phyloP scores from a whole-genome alignment of 805 yeast genomes.

The Nakazawaea wickerhamii region DNA sequence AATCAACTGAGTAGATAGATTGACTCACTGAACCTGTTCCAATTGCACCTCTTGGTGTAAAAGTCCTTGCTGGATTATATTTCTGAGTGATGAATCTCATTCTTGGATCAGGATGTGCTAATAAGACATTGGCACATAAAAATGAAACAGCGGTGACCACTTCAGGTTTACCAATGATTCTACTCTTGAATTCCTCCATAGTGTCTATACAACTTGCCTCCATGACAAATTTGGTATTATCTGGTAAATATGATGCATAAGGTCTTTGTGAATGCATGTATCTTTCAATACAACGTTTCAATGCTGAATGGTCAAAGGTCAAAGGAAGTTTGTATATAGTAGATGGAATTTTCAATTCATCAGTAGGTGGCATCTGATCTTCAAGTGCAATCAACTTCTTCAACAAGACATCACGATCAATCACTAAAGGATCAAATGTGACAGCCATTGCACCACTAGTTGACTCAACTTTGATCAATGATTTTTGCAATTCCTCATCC shows the following conservation, averaged over 20 bases:
- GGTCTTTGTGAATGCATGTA: slow-evolving; percentile 26
- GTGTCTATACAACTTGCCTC: slow-evolving; percentile 22
- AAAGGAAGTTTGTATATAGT: slow-evolving; percentile 21
- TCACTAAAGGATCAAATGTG: slow-evolving; percentile 19
- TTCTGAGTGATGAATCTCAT: slow-evolving; percentile 23
- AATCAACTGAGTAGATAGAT: slow-evolving; percentile 24
- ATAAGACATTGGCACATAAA: slow-evolving; percentile 24
- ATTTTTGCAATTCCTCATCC: slow-evolving; percentile 10
- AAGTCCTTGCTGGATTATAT: slow-evolving; percentile 28
- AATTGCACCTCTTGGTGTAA: slow-evolving; percentile 26
- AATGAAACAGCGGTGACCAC: slow-evolving; percentile 26
- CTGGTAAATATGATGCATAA: slow-evolving; percentile 27
- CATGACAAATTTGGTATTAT: slow-evolving; percentile 23
- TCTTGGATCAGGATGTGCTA: slow-evolving; percentile 28
- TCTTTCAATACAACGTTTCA: slow-evolving; percentile 21
- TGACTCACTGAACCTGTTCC: slow-evolving; percentile 26
- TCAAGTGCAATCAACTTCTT: slow-evolving; percentile 19
- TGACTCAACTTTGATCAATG: slow-evolving; percentile 18
- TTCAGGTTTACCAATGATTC: slow-evolving; percentile 21
- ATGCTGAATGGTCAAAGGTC: slow-evolving; percentile 22
- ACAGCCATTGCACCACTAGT: slow-evolving; percentile 22
- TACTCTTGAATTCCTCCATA: slow-evolving; percentile 21
- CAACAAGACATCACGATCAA: slow-evolving; percentile 16
- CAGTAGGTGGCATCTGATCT: slow-evolving; percentile 21
- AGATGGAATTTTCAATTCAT: slow-evolving; percentile 23